Evolutionary conservation across 148 eudicot genomes (phyloP).

Genomic region (Pharnaceum exiguum): DNA sequence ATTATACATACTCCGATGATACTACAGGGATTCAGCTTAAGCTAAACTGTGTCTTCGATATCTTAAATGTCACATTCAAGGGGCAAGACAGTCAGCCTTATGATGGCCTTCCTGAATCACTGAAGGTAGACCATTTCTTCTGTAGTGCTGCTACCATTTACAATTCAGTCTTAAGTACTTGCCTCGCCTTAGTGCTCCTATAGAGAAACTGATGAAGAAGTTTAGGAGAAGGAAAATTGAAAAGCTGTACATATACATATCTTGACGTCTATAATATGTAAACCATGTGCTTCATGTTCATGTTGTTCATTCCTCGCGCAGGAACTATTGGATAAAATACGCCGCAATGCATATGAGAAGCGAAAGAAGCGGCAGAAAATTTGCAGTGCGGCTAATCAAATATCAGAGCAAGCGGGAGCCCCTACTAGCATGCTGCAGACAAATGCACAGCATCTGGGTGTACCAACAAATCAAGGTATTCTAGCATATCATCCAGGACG

Average conservation of each 20-base stretch:
- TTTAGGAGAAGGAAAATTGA: too few species aligned
- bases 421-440: not conserved
- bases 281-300: too few species aligned
- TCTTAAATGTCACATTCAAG: constrained; percentile 38
- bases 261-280: too few species aligned
- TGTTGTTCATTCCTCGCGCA: constrained; percentile 13
- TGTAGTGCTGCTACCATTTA: not conserved
- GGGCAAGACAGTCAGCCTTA: constrained; percentile 29
- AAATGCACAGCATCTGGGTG: not conserved
- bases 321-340: constrained; percentile 37
- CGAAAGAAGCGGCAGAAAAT: constrained; percentile 15
- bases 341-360: constrained; percentile 37
- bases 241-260: too few species aligned
- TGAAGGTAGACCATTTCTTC: constrained; percentile 31
- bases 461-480: too few species aligned
- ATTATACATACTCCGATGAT: constrained; percentile 23
- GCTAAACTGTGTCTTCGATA: constrained; percentile 34
- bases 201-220: too few species aligned
- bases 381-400: constrained; percentile 9
- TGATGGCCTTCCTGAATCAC: constrained; percentile 24
- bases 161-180: too few species aligned
- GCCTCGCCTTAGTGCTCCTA: too few species aligned
- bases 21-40: constrained; percentile 23
- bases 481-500: too few species aligned
- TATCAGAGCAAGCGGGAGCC: not conserved